Evolutionary conservation across 176 grass and related monocot species (phyloP), one percentile per base, ranked within the genome.

Genomic region (Zizania latifolia): DNA sequence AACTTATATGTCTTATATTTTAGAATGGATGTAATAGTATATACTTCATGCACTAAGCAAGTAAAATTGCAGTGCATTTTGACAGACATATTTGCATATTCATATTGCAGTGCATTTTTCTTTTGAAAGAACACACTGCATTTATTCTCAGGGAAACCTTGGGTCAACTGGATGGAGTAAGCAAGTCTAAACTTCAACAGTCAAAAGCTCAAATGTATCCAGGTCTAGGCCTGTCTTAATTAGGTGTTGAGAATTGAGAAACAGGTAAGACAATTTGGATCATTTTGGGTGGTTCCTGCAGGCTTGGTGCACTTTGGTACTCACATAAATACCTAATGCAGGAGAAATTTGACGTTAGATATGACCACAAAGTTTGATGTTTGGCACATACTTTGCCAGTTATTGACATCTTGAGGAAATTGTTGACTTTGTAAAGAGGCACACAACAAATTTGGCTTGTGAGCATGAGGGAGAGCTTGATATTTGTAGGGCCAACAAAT

Each of bases 281-380:
- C 10, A 1, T 30, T 31, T 32, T 19, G 6, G 35, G 35, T 27
- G 33, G 0, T 34, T 11, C 17, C 58, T 62, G 3, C 62, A 65
- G 21, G 34, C 19, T 23, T 39, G n/a, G 10, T n/a, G n/a, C 7
- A 11, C 27, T 44, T 3, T 46, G 66, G 26, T 30, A 69, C 23
- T 81, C 58, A 38, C n/a, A n/a, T n/a, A n/a, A n/a, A n/a, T n/a
- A n/a, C 68, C 79, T 32, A 73, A 82, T 48, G 8, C 69, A 41
- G 33, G 12, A 70, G n/a, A 54, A 55, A 73, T 2, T 14, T 41
- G 22, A 45, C 2, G 48, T 16, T 29, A 68, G 6, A 17, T 4
- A 14, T 60, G 8, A 38, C 11, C 15, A 40, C 6, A 38, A 37
- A 71, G 30, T n/a, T 51, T 43, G 32, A 41, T 40, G 69, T 64